Evolutionary conservation across 164 flowering plant genomes (phyloP).

Genomic region (Vitis riparia): DNA sequence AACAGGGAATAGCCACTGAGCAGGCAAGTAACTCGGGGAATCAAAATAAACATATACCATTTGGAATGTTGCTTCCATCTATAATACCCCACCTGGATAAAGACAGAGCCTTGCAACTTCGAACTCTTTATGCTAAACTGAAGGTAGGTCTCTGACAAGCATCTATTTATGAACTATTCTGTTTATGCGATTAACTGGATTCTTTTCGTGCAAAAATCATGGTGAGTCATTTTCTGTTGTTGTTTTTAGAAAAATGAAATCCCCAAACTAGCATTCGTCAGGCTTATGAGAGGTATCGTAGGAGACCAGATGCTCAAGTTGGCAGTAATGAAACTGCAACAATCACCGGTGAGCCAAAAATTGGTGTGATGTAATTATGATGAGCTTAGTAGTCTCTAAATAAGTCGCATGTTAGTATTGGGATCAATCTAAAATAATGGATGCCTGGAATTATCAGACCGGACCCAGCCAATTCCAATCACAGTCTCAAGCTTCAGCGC

Average conservation of each 20-base stretch:
- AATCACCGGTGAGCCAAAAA: conserved; percentile 48
- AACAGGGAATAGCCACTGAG: conserved; percentile 32
- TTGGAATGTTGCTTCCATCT: conserved; percentile 69
- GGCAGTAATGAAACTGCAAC: conserved; percentile 56
- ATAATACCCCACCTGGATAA: conserved; percentile 79
- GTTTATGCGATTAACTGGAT: neutral
- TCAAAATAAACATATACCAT: conserved; percentile 62
- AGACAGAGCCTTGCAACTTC: conserved; percentile 81
- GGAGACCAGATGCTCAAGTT: conserved; percentile 90
- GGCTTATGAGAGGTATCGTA: conserved; percentile 73
- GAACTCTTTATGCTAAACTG: conserved; percentile 56
- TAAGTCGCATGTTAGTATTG: neutral
- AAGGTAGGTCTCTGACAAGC: conserved; percentile 44
- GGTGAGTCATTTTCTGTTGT: conserved; percentile 4
- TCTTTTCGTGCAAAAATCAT: neutral
- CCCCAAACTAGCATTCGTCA: conserved; percentile 69
- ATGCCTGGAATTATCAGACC: conserved; percentile 35
- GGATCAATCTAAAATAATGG: conserved; percentile 27
- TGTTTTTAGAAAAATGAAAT: conserved; percentile 70
- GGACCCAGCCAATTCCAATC: conserved; percentile 31
- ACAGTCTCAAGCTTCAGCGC: conserved; percentile 43
- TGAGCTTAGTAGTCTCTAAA: neutral
- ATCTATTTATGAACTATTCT: conserved; percentile 1
- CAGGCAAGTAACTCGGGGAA: conserved; percentile 34
- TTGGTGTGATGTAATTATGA: neutral